phyloP scores from a whole-genome alignment of 805 yeast species.

The Schwanniomyces polymorphus region DNA sequence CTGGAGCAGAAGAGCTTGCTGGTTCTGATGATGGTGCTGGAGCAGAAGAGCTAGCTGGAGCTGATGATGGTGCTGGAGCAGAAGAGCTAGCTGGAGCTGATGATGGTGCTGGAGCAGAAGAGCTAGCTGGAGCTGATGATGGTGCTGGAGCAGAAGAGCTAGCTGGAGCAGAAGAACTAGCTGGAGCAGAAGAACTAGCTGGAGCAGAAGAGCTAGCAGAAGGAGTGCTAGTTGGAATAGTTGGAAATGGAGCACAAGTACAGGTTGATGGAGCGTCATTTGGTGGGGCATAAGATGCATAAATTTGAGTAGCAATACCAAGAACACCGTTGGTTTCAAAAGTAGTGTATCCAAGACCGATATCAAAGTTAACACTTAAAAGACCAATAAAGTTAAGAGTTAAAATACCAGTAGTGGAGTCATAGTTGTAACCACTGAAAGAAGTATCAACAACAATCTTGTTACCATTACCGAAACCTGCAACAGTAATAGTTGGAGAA shows the following conservation, averaged over 20 bases:
- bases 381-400: conserved; percentile 7
- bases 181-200: background rate
- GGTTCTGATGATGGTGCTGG: conserved; percentile 4
- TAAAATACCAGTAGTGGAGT: conserved; percentile 19
- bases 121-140: background rate
- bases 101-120: conserved; percentile 7
- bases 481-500: conserved; percentile 18
- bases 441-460: conserved; percentile 10
- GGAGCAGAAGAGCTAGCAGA: background rate
- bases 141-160: background rate
- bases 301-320: background rate
- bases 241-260: conserved; percentile 4
- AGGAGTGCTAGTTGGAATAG: background rate
- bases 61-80: background rate
- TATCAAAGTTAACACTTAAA: conserved; percentile 1
- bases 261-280: conserved; percentile 1
- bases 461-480: conserved; percentile 27
- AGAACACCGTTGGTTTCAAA: background rate
- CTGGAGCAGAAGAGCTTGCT: conserved; percentile 14
- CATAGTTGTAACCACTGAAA: conserved; percentile 5
- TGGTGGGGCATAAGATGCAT: background rate
- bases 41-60: background rate
- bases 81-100: conserved; percentile 12
- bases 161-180: background rate
- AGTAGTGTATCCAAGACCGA: conserved; percentile 7